A percentile compares a stretch with the other conserved stretches of the same genome.
These are phyloP conservation scores for Craterostigma plantagineum DNA, from an alignment of 257 asterid species.

Conservation along the genomic window DNA sequence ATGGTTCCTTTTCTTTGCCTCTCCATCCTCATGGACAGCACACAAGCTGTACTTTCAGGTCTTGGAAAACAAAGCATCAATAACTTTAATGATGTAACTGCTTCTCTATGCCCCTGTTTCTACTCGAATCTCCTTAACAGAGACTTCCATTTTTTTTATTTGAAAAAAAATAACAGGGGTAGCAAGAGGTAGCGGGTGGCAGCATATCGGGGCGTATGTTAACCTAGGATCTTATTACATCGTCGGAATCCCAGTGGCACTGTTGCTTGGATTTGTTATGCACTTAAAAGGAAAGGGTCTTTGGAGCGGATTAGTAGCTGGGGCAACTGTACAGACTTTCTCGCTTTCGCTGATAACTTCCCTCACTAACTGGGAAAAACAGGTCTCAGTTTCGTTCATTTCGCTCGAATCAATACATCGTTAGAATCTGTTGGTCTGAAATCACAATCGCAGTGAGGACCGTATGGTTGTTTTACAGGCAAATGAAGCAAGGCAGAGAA, in stretches of 20 bases:
- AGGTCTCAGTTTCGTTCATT: slow-evolving; percentile 17
- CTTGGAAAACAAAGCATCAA: too few species aligned
- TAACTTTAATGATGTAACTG: background rate
- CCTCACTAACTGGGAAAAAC: slow-evolving; percentile 57
- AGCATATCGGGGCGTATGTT: slow-evolving; percentile 70
- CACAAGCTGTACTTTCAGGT: slow-evolving; percentile 56
- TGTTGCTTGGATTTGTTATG: slow-evolving; percentile 49
- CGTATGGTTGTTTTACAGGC: slow-evolving; percentile 16
- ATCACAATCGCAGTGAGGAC: too few species aligned
- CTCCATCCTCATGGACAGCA: slow-evolving; percentile 52
- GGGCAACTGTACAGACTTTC: slow-evolving; percentile 35
- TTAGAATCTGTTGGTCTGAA: background rate
- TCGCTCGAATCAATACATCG: background rate
- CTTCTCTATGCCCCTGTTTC: background rate
- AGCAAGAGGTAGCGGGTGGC: slow-evolving; percentile 88
- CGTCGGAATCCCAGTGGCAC: slow-evolving; percentile 54
- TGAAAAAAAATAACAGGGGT: slow-evolving; percentile 29
- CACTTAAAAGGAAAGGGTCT: slow-evolving; percentile 49
- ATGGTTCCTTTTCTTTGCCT: slow-evolving; percentile 62
- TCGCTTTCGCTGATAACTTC: slow-evolving; percentile 30
- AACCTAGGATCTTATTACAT: slow-evolving; percentile 65
- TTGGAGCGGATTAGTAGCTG: slow-evolving; percentile 63
- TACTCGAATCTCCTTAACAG: background rate
- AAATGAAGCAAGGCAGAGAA: slow-evolving; percentile 30
- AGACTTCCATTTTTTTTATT: background rate